phyloP scores from a whole-genome alignment of 2,329 filamentous ascomycete genomes.

The Aspergillus viridinutans region DNA sequence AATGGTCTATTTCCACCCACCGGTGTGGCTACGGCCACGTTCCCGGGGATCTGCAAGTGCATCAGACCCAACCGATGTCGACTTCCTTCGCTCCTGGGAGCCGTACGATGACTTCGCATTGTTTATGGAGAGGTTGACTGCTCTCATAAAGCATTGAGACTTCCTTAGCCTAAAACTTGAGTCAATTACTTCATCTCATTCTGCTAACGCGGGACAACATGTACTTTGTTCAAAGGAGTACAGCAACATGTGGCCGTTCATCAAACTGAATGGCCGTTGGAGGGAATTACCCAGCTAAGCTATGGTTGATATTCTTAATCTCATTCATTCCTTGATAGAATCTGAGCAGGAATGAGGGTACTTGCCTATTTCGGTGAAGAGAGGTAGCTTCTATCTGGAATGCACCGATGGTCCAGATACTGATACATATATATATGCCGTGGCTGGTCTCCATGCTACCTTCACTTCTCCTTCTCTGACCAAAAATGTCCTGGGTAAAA shows the following conservation, averaged over 20 bases:
- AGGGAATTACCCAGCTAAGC: too few species aligned
- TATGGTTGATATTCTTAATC: too few species aligned
- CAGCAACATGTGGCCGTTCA: too few species aligned
- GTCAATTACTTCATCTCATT: too few species aligned
- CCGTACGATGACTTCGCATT: too few species aligned
- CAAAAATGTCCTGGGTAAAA: not conserved
- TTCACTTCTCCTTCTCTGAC: not conserved
- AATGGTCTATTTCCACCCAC: constrained; percentile 3
- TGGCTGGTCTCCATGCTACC: not conserved
- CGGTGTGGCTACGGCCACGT: constrained; percentile 11
- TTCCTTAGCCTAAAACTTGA: too few species aligned
- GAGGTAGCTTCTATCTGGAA: not conserved
- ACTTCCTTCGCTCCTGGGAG: too few species aligned
- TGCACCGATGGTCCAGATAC: not conserved
- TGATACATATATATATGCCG: not conserved
- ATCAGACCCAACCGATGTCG: not conserved
- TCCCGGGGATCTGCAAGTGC: constrained; percentile 1
- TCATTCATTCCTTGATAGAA: not conserved
- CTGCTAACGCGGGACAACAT: too few species aligned
- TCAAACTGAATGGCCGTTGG: too few species aligned
- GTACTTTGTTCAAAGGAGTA: too few species aligned
- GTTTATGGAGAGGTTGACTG: too few species aligned
- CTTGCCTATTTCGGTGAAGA: not conserved
- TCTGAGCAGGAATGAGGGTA: not conserved
- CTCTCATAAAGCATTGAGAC: too few species aligned